Percentiles rank a stretch among this genome's conserved stretches.
Evolutionary conservation across 371 early-diverging fungal species (phyloP).

Genomic region (Gilbertella persicaria): DNA sequence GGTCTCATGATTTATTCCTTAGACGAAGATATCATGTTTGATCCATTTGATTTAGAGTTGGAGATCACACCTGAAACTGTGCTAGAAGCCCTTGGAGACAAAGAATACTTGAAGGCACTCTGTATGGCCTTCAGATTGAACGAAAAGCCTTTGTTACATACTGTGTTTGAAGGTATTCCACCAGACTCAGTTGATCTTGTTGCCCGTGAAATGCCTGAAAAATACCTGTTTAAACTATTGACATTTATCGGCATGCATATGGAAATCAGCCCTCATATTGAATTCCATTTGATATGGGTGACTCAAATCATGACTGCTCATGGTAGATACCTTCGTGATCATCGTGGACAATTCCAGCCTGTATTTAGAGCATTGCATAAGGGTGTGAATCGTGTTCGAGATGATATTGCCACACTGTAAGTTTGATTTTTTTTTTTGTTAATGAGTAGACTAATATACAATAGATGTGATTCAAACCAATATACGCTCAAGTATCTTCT

Average conservation of each 20-base stretch:
- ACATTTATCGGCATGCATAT: constrained; percentile 78
- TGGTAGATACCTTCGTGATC: constrained; percentile 80
- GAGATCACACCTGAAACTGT: constrained; percentile 93
- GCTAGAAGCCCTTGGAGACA: constrained; percentile 62
- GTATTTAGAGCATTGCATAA: constrained; percentile 82
- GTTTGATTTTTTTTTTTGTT: constrained; percentile 16
- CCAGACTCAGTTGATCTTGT: constrained; percentile 74
- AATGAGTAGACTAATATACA: constrained; percentile 9
- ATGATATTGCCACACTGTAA: constrained; percentile 80
- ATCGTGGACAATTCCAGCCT: constrained; percentile 73
- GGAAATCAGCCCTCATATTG: constrained; percentile 78
- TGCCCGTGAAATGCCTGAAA: constrained; percentile 75
- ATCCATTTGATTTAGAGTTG: constrained; percentile 96
- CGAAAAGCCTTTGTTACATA: constrained; percentile 73
- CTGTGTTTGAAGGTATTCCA: constrained; percentile 84
- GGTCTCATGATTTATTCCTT: constrained; percentile 93
- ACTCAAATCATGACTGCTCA: constrained; percentile 75
- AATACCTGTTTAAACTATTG: constrained; percentile 83
- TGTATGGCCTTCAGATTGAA: constrained; percentile 92
- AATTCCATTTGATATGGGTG: constrained; percentile 88
- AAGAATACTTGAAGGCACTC: constrained; percentile 84
- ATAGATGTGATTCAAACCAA: constrained; percentile 81
- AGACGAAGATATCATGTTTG: constrained; percentile 90
- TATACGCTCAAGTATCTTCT: constrained; percentile 76
- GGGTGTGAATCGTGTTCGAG: constrained; percentile 67